Conservation (phyloP, 768 basidiomycete genomes). For the Boletus edulis region DNA sequence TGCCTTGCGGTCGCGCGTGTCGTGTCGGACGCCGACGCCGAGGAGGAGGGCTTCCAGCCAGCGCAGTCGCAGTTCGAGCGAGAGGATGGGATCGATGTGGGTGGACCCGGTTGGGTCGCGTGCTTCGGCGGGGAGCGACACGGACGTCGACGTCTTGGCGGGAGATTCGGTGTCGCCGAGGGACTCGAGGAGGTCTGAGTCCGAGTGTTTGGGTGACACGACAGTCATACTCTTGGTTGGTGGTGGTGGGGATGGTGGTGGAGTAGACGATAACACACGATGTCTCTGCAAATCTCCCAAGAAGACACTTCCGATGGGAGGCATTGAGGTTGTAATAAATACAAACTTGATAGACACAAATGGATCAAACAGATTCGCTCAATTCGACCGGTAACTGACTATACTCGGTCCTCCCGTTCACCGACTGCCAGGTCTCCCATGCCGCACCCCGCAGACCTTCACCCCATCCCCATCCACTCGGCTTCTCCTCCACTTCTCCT, state of each 20-base stretch:
- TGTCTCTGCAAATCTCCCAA: constrained; percentile 73
- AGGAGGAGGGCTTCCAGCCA: constrained; percentile 79
- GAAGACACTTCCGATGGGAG: constrained; percentile 74
- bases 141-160: constrained; percentile 5
- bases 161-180: constrained; percentile 19
- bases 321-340: constrained; percentile 28
- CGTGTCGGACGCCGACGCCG: constrained; percentile 52
- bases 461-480: constrained; percentile 18
- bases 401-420: constrained; percentile 53
- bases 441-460: constrained; percentile 35
- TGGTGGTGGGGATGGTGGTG: constrained; percentile 44
- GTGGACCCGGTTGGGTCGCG: constrained; percentile 4
- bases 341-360: not conserved
- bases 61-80: constrained; percentile 71
- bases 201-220: constrained; percentile 9
- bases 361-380: constrained; percentile 32
- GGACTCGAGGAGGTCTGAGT: constrained; percentile 20
- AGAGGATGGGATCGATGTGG: constrained; percentile 59
- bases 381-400: constrained; percentile 72
- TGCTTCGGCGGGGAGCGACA: constrained; percentile 7
- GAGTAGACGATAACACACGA: constrained; percentile 59
- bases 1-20: constrained; percentile 42
- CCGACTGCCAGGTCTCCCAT: constrained; percentile 49
- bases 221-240: constrained; percentile 15
- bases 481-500: constrained; percentile 28